Evolutionary conservation across 306 rosid species (phyloP).

Genomic region (Astragalus membranaceus): DNA sequence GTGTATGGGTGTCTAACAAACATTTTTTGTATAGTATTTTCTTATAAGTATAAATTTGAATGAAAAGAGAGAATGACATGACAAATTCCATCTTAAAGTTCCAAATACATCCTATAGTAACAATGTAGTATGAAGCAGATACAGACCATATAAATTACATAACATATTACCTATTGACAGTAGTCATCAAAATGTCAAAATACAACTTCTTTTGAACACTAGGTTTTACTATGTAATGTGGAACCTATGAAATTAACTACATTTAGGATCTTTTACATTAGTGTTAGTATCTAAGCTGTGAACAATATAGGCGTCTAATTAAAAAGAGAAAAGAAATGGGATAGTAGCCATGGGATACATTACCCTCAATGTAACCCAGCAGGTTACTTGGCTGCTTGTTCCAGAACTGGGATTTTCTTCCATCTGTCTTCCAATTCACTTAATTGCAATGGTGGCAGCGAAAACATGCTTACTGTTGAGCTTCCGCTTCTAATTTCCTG

Average conservation of each 20-base stretch:
- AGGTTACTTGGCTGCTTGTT: conserved; percentile 61
- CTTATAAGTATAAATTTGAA: not conserved
- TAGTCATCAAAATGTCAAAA: conserved; percentile 16
- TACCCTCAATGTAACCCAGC: conserved; percentile 27
- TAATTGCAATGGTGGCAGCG: conserved; percentile 75
- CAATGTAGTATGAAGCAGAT: conserved; percentile 3
- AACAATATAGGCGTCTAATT: conserved; percentile 30
- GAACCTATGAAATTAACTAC: conserved; percentile 39
- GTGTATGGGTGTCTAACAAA: no score
- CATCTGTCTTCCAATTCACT: conserved; percentile 56
- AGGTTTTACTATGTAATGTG: conserved; percentile 39
- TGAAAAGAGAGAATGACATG: no score
- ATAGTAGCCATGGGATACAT: conserved; percentile 11
- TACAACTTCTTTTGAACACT: conserved; percentile 16
- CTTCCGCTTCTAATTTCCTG: conserved; percentile 88
- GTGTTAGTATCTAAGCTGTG: conserved; percentile 56
- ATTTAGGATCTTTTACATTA: conserved; percentile 42
- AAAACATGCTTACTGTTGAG: conserved; percentile 77
- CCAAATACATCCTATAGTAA: not conserved
- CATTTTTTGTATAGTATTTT: not conserved
- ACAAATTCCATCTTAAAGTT: not conserved
- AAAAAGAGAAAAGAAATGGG: not conserved
- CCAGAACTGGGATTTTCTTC: conserved; percentile 58
- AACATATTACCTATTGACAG: conserved; percentile 4
- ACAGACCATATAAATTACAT: not conserved